Evolutionary conservation across 1,284 basidiomycete species (phyloP).

Genomic region (Meripilus lineatus): DNA sequence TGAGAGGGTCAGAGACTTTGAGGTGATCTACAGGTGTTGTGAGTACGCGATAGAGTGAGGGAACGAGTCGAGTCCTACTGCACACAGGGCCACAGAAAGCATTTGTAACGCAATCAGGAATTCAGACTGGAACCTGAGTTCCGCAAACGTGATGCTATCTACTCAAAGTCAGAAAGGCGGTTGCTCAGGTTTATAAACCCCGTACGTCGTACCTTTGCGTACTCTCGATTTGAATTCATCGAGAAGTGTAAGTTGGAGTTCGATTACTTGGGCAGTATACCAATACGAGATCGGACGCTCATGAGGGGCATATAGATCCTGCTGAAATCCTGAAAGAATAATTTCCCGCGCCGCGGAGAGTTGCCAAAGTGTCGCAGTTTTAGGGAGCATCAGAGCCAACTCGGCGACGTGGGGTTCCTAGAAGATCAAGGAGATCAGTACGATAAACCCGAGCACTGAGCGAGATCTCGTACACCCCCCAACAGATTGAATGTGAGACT

Average conservation of each 20-base stretch:
- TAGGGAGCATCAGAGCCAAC: conserved; percentile 38
- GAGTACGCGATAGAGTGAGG: not conserved
- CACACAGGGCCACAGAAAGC: conserved; percentile 42
- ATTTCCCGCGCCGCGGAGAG: conserved; percentile 62
- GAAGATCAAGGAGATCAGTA: not conserved
- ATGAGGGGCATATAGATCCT: conserved; percentile 64
- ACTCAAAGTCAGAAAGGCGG: not conserved
- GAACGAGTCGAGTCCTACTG: too few relatives aligned
- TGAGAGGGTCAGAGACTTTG: conserved; percentile 28
- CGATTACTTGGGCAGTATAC: conserved; percentile 54
- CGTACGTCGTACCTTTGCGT: conserved; percentile 28
- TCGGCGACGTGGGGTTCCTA: conserved; percentile 19
- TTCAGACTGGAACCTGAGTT: conserved; percentile 44
- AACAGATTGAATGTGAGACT: conserved; percentile 26
- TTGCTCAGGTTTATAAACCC: not conserved
- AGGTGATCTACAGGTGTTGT: conserved; percentile 24
- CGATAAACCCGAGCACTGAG: not conserved
- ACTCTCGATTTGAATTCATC: conserved; percentile 41
- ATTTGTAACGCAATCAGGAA: conserved; percentile 52
- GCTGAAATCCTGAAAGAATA: conserved; percentile 70
- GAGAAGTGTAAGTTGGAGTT: conserved; percentile 49
- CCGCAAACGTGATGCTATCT: conserved; percentile 41
- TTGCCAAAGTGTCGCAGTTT: conserved; percentile 51
- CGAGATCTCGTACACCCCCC: too few relatives aligned
- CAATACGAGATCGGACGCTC: conserved; percentile 74